A percentile compares a stretch with the other conserved stretches of the same genome.
Conservation (phyloP, 257 asterid species). For the Coffea canephora region DNA sequence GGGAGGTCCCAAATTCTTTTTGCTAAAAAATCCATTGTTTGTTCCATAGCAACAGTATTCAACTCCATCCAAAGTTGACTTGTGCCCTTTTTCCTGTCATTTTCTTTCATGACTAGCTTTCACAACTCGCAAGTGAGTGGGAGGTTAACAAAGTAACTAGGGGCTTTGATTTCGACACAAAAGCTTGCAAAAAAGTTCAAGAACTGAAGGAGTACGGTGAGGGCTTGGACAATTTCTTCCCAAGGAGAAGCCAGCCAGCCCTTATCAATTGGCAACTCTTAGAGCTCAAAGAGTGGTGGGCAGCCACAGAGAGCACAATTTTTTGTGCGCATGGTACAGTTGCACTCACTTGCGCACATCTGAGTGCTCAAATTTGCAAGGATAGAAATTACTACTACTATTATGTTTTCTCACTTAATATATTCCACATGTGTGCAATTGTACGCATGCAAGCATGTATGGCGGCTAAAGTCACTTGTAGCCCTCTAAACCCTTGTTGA, state of each 20-base stretch:
- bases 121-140: conserved; percentile 3
- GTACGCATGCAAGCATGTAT: conserved; percentile 66
- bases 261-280: conserved; percentile 12
- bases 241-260: neutral
- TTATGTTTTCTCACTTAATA: conserved; percentile 5
- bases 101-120: neutral
- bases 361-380: conserved; percentile 8
- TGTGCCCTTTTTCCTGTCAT: neutral
- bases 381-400: neutral
- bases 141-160: conserved; percentile 5
- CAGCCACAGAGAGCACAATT: conserved; percentile 33
- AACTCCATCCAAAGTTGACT: neutral
- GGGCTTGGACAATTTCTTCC: neutral
- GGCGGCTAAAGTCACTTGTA: conserved; percentile 72
- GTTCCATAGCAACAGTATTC: neutral
- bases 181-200: conserved; percentile 3
- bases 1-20: neutral
- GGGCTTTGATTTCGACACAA: conserved; percentile 6
- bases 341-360: conserved; percentile 45
- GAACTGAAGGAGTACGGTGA: no score
- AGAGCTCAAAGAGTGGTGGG: conserved; percentile 38
- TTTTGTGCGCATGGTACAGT: conserved; percentile 71
- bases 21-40: neutral
- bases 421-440: conserved; percentile 17
- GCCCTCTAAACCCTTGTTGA: conserved; percentile 35